Base-by-base conservation (phyloP, 2,329 filamentous ascomycete genomes). In the Penicillium olsonii region DNA sequence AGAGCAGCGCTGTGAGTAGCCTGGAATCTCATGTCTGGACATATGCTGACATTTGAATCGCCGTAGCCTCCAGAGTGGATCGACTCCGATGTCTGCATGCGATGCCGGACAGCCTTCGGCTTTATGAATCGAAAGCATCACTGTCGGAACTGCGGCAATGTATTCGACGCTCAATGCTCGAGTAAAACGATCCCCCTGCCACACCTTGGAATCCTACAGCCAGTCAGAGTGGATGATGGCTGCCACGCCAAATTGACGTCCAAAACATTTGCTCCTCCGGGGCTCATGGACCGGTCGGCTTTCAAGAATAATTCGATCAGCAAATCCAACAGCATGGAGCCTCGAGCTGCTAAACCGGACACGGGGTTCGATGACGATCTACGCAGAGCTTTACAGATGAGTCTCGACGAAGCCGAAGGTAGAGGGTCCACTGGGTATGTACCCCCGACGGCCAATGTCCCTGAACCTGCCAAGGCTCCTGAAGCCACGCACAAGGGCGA, bases 41-140 rank as follows among this genome's bases (percentile, higher is more conserved):
- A 24, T 24, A 53, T 41, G 15, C 55, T 59, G 52, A 60, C 29
- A 12, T 37, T 19, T 20, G 18, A 37, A 37, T 15, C 15, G 19
- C 49, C 31, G 46, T 62, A 95, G 87, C 94, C 94, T 9, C 94
- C 94, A 0, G 94, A 99, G 73, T 99, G 94, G 94, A 85, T 87
- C 42, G 94, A 99, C 73, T 96, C 92, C 10, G 94, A 99, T 64
- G 92, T 99, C 26, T 99, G 94, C 70, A 96, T 99, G 91, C 87
- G 94, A 67, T 99, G 94, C 70, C 85, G 94, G 60, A 96, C 92
- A 11, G 75, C 90, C 15, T 99, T 99, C 64, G 96, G 90, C 40
- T 96, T 99, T 67, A 99, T 92, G 48, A 99, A 99, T 70, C 87
- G 94, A 65, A 99, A 97, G 69, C 94, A 99, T 68, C 94, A 99